These are phyloP conservation scores for Petrea volubilis DNA, from an alignment of 257 asterid genomes.

Conservation along the genomic window DNA sequence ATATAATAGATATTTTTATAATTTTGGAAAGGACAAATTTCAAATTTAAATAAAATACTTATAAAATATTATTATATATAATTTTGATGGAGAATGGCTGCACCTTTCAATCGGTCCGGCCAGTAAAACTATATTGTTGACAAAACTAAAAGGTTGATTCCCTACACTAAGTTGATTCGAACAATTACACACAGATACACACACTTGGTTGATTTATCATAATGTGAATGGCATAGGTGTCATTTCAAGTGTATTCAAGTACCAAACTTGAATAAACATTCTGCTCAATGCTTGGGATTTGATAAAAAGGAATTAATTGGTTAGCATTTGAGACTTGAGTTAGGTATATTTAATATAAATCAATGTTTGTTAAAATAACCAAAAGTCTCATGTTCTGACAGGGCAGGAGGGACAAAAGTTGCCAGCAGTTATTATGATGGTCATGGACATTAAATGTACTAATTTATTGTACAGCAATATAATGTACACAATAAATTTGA, in stretches of 20 bases:
- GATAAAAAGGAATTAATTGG: neutral
- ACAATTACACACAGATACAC: too few relatives aligned
- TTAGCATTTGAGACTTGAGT: neutral
- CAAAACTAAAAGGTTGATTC: too few relatives aligned
- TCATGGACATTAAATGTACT: constrained; percentile 10
- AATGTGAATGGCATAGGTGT: neutral
- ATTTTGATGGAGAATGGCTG: too few relatives aligned
- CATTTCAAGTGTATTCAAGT: neutral
- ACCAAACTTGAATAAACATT: neutral
- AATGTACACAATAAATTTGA: neutral
- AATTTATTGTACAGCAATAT: neutral
- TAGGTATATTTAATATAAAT: neutral
- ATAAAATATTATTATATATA: too few relatives aligned
- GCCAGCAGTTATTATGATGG: neutral
- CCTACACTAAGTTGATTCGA: neutral
- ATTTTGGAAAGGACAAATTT: too few relatives aligned
- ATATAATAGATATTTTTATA: too few relatives aligned
- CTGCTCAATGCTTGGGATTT: neutral
- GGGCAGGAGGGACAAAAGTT: constrained; percentile 2
- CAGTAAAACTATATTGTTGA: neutral
- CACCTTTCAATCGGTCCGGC: too few relatives aligned
- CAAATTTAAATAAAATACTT: too few relatives aligned
- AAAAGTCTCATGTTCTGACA: constrained; percentile 1
- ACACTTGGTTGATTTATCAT: too few relatives aligned
- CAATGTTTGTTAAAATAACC: neutral